phyloP scores from a whole-genome alignment of 768 basidiomycete genomes.

The Cyathus striatus region DNA sequence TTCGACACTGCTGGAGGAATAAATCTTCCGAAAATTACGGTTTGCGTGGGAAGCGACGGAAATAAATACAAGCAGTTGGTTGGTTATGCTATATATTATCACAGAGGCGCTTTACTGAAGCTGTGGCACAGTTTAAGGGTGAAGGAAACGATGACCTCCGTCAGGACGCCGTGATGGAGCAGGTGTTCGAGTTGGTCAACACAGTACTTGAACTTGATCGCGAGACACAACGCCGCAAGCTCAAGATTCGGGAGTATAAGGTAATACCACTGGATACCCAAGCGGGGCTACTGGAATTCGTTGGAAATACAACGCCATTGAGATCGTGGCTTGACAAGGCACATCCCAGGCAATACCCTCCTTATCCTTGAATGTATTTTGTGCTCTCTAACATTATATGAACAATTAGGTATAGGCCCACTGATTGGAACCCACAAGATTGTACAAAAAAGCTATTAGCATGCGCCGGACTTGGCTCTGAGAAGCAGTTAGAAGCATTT shows the following conservation, averaged over 20 bases:
- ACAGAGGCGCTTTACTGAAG: background rate
- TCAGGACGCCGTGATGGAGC: slow-evolving; percentile 99
- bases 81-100: slow-evolving; percentile 16
- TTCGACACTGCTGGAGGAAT: slow-evolving; percentile 74
- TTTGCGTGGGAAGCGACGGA: slow-evolving; percentile 67
- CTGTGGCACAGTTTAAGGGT: slow-evolving; percentile 87
- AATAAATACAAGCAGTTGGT: slow-evolving; percentile 75
- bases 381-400: too few relatives aligned
- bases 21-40: slow-evolving; percentile 77
- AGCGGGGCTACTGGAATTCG: slow-evolving; percentile 90
- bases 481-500: slow-evolving; percentile 17
- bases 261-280: slow-evolving; percentile 79
- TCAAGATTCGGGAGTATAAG: slow-evolving; percentile 80
- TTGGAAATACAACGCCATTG: slow-evolving; percentile 69
- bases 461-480: background rate
- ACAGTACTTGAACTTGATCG: slow-evolving; percentile 66
- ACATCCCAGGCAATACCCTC: slow-evolving; percentile 49
- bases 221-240: slow-evolving; percentile 66
- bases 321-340: slow-evolving; percentile 55
- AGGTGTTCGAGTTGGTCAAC: slow-evolving; percentile 91
- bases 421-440: slow-evolving; percentile 37
- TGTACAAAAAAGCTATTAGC: slow-evolving; percentile 18
- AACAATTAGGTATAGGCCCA: slow-evolving; percentile 51
- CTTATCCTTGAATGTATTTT: too few relatives aligned
- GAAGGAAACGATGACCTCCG: slow-evolving; percentile 87